Evolutionary conservation across 1,139 yeast species (phyloP), one percentile per base, ranked within the genome.

Genomic region (Suzukiozyma palmioleophila): DNA sequence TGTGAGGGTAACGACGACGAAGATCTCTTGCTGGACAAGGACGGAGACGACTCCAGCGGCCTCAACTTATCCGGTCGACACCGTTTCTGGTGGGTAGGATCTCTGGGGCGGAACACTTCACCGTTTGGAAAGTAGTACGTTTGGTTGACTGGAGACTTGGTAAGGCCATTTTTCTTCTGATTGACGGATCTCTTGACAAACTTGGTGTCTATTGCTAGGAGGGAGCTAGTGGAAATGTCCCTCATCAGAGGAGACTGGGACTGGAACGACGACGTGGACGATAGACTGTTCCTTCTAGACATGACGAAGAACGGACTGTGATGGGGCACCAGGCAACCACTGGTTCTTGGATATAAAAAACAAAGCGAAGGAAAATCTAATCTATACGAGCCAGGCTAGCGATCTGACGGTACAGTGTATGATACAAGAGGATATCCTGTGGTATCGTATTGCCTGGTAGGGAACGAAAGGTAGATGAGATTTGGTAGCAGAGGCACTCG

Each of bases 51-150:
- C 5, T 9, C 31, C 12, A n/a, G 15, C 10, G 31, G 16, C 16
- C 43, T 46, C 32, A 64, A 44, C 43, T 63, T 62, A 12, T 49
- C 50, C 6, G 77, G 77, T 41, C 71, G 57, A 36, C 64, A 53
- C 39, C 77, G 59, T 37, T 57, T 61, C 15, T 33, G 36, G 18
- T 33, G 36, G 33, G 46, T 43, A 12, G 65, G 57, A 34, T 54
- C 53, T 33, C 79, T 52, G 1, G 81, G 80, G 26, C 75, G 57
- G 50, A 75, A 76, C 3, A 75, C 65, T 50, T 75, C 81, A 37
- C 81, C 81, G 51, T 76, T 75, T 10, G 81, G 80, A 49, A 75
- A 76, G 45, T 62, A 67, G 49, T 66, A 74, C 10, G 31, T 8
- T 8, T 28, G 31, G 9, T n/a, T 12, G 4, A n/a, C n/a, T 3